phyloP scores from a whole-genome alignment of 2,329 filamentous ascomycete species.

The Albophoma yamanashiensis region DNA sequence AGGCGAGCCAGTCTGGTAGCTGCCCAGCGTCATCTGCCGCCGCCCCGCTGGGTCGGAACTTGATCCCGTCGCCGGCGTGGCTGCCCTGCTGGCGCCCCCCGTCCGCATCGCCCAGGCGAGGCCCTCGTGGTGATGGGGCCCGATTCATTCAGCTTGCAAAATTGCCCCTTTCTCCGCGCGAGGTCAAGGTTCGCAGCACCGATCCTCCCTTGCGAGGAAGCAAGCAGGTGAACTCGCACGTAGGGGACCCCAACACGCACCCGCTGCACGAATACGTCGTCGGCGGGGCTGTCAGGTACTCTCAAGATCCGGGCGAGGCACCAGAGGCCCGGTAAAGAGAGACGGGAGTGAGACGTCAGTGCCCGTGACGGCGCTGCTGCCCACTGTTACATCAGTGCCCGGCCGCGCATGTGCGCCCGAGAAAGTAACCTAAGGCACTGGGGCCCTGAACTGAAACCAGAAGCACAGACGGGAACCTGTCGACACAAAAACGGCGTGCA shows the following conservation, averaged over 20 bases:
- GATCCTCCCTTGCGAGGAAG: background rate
- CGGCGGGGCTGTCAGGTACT: no score
- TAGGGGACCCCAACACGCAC: no score
- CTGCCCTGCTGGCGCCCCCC: background rate
- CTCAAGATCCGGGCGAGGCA: no score
- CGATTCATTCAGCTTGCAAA: background rate
- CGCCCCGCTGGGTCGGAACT: conserved; percentile 1
- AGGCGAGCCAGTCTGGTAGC: background rate
- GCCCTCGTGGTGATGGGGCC: background rate
- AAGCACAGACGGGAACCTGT: background rate
- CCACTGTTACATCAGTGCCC: background rate
- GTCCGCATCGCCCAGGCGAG: background rate
- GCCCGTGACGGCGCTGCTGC: background rate
- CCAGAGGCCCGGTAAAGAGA: background rate
- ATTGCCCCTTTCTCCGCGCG: background rate
- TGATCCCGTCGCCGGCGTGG: background rate
- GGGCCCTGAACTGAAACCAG: background rate
- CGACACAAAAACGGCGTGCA: background rate
- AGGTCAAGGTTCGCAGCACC: background rate
- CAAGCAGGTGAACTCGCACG: background rate
- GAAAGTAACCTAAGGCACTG: background rate
- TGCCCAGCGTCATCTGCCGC: conserved; percentile 1
- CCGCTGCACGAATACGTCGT: no score
- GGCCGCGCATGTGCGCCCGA: background rate
- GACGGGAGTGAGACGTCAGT: background rate